Evolutionary conservation across 805 yeast genomes (phyloP).

Genomic region (Cyberlindnera petersonii): DNA sequence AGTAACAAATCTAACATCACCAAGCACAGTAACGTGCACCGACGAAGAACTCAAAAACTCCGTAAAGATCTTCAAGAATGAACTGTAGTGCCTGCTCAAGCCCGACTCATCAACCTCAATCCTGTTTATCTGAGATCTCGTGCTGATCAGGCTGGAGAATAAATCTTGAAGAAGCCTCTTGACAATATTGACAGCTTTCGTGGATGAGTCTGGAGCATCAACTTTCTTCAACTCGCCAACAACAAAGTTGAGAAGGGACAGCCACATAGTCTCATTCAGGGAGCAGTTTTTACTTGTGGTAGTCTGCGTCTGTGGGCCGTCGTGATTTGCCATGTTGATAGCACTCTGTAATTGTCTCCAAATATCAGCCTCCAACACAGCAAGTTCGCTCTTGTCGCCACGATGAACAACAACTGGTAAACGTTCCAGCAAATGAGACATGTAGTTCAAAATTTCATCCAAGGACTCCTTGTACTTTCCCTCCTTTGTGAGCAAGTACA

Average conservation of each 20-base stretch:
- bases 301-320: slow-evolving; percentile 13
- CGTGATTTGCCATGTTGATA: slow-evolving; percentile 29
- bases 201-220: slow-evolving; percentile 18
- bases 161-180: slow-evolving; percentile 40
- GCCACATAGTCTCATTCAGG: slow-evolving; percentile 36
- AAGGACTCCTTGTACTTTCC: slow-evolving; percentile 23
- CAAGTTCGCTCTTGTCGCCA: slow-evolving; percentile 15
- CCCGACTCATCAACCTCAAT: slow-evolving; percentile 17
- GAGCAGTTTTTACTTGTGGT: slow-evolving; percentile 19
- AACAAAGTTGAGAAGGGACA: slow-evolving; percentile 36
- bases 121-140: slow-evolving; percentile 25
- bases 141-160: slow-evolving; percentile 37
- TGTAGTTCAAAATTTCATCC: slow-evolving; percentile 19
- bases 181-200: slow-evolving; percentile 30
- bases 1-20: slow-evolving; percentile 56
- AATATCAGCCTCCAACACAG: slow-evolving; percentile 28
- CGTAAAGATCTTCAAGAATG: slow-evolving; percentile 54
- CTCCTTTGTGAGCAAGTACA: slow-evolving; percentile 16
- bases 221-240: slow-evolving; percentile 33
- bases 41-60: slow-evolving; percentile 49
- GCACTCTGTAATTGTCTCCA: slow-evolving; percentile 35
- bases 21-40: slow-evolving; percentile 45
- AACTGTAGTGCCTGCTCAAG: slow-evolving; percentile 25
- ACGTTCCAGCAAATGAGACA: slow-evolving; percentile 13
- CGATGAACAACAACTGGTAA: slow-evolving; percentile 11